phyloP scores from a whole-genome alignment of 345 rosid species.

The Ceriops tagal region DNA sequence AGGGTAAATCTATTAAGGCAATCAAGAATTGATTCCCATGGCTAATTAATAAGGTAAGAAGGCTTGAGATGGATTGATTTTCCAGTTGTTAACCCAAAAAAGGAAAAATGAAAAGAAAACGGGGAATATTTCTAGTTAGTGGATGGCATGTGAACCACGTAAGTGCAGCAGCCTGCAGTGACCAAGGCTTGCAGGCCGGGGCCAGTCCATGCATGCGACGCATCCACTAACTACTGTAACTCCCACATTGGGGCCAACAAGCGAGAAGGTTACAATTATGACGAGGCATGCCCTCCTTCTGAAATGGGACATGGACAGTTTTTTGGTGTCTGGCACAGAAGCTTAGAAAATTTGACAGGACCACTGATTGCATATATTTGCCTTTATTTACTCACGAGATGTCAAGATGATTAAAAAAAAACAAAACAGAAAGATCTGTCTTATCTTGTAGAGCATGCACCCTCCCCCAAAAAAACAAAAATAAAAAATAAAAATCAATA shows the following conservation, averaged over 20 bases:
- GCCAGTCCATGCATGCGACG: not conserved
- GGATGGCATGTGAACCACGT: not conserved
- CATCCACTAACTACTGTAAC: slow-evolving; percentile 2
- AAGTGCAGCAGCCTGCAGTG: not conserved
- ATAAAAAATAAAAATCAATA: not conserved
- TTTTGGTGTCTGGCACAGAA: not conserved
- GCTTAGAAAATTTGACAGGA: not conserved
- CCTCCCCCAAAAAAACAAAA: no score
- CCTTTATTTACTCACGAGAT: no score
- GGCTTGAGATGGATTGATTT: no score
- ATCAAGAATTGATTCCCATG: no score
- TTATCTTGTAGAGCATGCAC: no score
- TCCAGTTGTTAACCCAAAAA: no score
- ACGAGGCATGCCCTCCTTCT: not conserved
- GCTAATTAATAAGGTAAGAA: no score
- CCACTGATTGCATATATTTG: not conserved
- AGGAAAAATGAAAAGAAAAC: no score
- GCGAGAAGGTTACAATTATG: not conserved
- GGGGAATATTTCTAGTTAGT: not conserved
- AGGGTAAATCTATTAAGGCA: no score
- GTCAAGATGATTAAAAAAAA: no score
- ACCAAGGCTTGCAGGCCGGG: not conserved
- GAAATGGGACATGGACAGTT: not conserved
- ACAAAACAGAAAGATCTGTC: no score
- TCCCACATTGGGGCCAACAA: not conserved